Conservation (phyloP, 1,284 basidiomycete species). For the Leccinum angustisporum region DNA sequence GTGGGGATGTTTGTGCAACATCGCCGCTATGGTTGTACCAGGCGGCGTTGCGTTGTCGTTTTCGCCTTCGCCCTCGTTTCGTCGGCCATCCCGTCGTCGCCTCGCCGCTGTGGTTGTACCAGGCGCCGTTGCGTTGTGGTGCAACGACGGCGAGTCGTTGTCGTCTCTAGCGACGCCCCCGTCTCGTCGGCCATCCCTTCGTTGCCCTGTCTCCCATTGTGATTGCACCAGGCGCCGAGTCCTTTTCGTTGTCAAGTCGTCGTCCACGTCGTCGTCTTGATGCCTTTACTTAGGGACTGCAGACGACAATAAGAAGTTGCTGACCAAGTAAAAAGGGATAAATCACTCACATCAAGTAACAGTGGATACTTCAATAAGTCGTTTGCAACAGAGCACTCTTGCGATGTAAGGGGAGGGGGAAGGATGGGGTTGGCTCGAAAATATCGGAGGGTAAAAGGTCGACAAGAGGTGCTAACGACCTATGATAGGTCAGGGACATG, state of each 20-base stretch:
- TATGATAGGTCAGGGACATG: conserved; percentile 31
- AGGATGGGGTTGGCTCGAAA: conserved; percentile 66
- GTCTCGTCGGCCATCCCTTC: too few species aligned
- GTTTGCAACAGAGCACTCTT: conserved; percentile 56
- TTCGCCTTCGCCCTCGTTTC: too few species aligned
- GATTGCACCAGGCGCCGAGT: too few species aligned
- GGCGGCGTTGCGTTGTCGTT: too few species aligned
- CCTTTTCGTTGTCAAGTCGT: too few species aligned
- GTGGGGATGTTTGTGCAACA: conserved; percentile 53
- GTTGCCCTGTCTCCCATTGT: too few species aligned
- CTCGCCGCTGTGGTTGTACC: too few species aligned
- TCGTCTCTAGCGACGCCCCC: too few species aligned
- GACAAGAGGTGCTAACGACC: conserved; percentile 88
- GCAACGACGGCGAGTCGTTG: too few species aligned
- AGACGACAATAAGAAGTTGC: background rate
- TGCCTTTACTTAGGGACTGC: conserved; percentile 76
- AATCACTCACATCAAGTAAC: conserved; percentile 75
- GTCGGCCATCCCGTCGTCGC: too few species aligned
- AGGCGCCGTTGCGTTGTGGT: too few species aligned
- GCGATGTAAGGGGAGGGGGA: conserved; percentile 51
- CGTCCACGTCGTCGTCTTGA: conserved; percentile 34
- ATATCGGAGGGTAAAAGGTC: conserved; percentile 72
- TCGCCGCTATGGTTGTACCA: conserved; percentile 24
- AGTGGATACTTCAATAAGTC: conserved; percentile 79
- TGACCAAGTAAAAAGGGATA: conserved; percentile 26